Evolutionary conservation across 2,329 filamentous ascomycete species (phyloP).

Genomic region (Myriosclerotinia scirpicola): DNA sequence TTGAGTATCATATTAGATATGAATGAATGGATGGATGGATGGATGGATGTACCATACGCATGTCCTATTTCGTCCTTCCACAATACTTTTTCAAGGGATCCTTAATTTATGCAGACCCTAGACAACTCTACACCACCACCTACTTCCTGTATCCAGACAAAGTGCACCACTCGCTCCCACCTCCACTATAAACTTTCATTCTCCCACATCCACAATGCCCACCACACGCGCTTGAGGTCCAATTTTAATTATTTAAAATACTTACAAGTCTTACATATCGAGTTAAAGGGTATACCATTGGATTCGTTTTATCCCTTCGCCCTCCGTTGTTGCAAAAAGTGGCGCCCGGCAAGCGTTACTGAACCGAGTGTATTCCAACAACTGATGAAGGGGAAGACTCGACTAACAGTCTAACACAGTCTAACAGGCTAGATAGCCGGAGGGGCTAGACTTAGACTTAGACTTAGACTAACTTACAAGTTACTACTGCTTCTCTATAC

Average conservation of each 20-base stretch:
- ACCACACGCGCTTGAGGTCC: conserved; percentile 22
- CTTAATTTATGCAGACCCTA: conserved; percentile 9
- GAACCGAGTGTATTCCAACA: conserved; percentile 16
- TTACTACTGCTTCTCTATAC: background rate
- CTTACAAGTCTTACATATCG: conserved; percentile 7
- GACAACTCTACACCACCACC: conserved; percentile 12
- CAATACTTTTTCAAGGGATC: conserved; percentile 1
- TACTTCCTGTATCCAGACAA: conserved; percentile 13
- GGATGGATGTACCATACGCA: conserved; percentile 11
- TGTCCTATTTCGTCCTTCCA: conserved; percentile 11
- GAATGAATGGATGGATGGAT: background rate
- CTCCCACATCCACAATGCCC: conserved; percentile 20
- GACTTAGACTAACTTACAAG: background rate
- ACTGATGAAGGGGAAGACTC: conserved; percentile 15
- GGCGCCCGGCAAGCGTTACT: conserved; percentile 22
- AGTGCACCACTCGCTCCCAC: background rate
- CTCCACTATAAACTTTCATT: conserved; percentile 13
- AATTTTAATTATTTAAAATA: conserved; percentile 18
- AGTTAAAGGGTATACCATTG: conserved; percentile 3
- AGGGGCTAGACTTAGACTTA: conserved; percentile 7
- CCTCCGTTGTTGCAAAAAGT: conserved; percentile 15
- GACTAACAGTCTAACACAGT: no score
- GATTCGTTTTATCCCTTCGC: conserved; percentile 18
- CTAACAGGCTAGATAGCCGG: conserved; percentile 17
- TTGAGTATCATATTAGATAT: background rate